These are phyloP conservation scores for Penicillium sp. DNA, from an alignment of 2,329 filamentous ascomycete genomes.

Conservation along the genomic window DNA sequence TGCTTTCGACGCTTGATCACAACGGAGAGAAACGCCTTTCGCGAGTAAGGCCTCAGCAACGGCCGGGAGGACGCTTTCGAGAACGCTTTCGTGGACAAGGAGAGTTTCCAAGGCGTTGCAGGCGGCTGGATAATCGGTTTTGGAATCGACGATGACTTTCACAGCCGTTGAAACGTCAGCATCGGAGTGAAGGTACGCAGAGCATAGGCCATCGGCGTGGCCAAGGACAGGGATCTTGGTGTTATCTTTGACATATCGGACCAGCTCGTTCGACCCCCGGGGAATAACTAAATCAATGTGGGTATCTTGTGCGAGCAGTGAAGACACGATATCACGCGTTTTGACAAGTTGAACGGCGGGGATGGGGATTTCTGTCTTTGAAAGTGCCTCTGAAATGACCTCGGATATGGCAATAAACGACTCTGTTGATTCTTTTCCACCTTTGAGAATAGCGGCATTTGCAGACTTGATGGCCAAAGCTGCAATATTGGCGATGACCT, in stretches of 20 bases:
- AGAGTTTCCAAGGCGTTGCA: constrained; percentile 95
- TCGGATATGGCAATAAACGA: constrained; percentile 90
- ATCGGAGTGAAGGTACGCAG: constrained; percentile 75
- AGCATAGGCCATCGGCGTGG: constrained; percentile 91
- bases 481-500: constrained; percentile 98
- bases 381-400: constrained; percentile 75
- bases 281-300: constrained; percentile 95
- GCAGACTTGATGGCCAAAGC: constrained; percentile 94
- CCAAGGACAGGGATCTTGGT: constrained; percentile 95
- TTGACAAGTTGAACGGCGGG: constrained; percentile 90
- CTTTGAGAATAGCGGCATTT: constrained; percentile 95
- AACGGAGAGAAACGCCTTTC: constrained; percentile 77
- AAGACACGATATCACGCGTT: constrained; percentile 82
- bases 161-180: constrained; percentile 69
- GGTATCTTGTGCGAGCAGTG: constrained; percentile 78
- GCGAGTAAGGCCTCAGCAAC: constrained; percentile 70
- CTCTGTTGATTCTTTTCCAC: constrained; percentile 90
- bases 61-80: constrained; percentile 63
- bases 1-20: constrained; percentile 66
- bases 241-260: constrained; percentile 81
- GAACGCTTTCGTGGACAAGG: constrained; percentile 70
- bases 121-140: constrained; percentile 89
- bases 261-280: constrained; percentile 82
- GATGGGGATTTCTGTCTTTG: constrained; percentile 70
- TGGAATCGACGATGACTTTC: constrained; percentile 81